phyloP scores from a whole-genome alignment of 768 basidiomycete genomes.

The Dentipellis sp. region DNA sequence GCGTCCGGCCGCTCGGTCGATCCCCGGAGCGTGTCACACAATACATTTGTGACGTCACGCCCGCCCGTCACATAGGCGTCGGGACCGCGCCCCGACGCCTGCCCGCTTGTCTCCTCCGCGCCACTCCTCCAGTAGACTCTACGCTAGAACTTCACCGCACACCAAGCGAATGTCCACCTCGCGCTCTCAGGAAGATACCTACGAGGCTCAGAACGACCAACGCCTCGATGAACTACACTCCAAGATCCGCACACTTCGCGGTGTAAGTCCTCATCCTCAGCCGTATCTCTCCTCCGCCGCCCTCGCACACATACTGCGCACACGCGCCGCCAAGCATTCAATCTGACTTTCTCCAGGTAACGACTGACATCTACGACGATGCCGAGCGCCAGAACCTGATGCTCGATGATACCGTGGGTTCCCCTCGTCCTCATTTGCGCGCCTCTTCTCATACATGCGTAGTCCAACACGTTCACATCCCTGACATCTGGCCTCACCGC shows the following conservation, averaged over 20 bases:
- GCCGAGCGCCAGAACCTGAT: slow-evolving; percentile 75
- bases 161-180: slow-evolving; percentile 9
- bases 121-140: too few relatives aligned
- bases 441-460: background rate
- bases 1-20: too few relatives aligned
- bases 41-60: too few relatives aligned
- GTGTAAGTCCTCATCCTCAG: slow-evolving; percentile 36
- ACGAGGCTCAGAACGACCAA: slow-evolving; percentile 82
- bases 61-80: too few relatives aligned
- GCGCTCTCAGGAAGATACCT: slow-evolving; percentile 49
- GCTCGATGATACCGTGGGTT: slow-evolving; percentile 65
- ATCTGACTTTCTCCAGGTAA: slow-evolving; percentile 41
- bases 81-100: too few relatives aligned
- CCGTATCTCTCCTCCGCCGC: background rate
- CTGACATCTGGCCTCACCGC: slow-evolving; percentile 22
- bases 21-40: too few relatives aligned
- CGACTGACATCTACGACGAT: slow-evolving; percentile 79
- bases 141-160: too few relatives aligned
- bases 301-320: too few relatives aligned
- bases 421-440: background rate
- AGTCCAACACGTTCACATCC: slow-evolving; percentile 24
- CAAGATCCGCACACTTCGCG: slow-evolving; percentile 73
- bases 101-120: too few relatives aligned
- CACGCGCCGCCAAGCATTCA: too few relatives aligned
- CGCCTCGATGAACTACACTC: slow-evolving; percentile 76